phyloP scores from a whole-genome alignment of 176 grass and related monocot genomes.

The Pharus latifolius region DNA sequence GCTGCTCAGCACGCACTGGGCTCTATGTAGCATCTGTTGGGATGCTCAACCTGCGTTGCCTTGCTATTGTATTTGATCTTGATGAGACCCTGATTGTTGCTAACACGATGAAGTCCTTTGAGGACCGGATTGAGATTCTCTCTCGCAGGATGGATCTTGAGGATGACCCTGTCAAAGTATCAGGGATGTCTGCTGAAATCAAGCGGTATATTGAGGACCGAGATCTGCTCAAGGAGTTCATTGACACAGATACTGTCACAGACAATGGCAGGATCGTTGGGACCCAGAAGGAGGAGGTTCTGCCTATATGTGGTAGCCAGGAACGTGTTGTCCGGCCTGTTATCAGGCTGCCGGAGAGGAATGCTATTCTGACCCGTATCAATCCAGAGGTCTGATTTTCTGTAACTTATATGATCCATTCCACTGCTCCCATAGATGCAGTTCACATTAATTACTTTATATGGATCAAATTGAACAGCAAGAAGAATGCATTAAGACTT shows the following conservation, averaged over 20 bases:
- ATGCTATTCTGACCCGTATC: conserved; percentile 85
- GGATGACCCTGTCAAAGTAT: conserved; percentile 62
- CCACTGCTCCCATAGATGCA: background rate
- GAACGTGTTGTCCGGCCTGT: conserved; percentile 61
- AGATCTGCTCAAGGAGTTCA: conserved; percentile 75
- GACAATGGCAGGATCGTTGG: conserved; percentile 52
- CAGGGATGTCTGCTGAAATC: conserved; percentile 88
- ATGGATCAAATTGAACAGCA: too few relatives aligned
- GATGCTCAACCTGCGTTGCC: conserved; percentile 84
- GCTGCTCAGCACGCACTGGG: conserved; percentile 60
- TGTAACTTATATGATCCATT: background rate
- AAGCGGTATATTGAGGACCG: conserved; percentile 90
- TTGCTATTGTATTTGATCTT: conserved; percentile 94
- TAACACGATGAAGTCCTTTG: conserved; percentile 94
- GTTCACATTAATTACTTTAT: too few relatives aligned
- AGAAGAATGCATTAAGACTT: too few relatives aligned
- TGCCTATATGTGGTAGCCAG: conserved; percentile 21
- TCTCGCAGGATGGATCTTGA: conserved; percentile 65
- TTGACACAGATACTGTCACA: conserved; percentile 58
- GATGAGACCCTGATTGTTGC: conserved; percentile 98
- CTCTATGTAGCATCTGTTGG: conserved; percentile 58
- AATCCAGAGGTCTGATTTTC: conserved; percentile 67
- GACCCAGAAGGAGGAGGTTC: conserved; percentile 66
- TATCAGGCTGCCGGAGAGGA: conserved; percentile 71
- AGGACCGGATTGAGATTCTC: conserved; percentile 56